These are phyloP conservation scores for Kurtzmaniella quercitrusa DNA, from an alignment of 1,139 yeast species.

Conservation along the genomic window DNA sequence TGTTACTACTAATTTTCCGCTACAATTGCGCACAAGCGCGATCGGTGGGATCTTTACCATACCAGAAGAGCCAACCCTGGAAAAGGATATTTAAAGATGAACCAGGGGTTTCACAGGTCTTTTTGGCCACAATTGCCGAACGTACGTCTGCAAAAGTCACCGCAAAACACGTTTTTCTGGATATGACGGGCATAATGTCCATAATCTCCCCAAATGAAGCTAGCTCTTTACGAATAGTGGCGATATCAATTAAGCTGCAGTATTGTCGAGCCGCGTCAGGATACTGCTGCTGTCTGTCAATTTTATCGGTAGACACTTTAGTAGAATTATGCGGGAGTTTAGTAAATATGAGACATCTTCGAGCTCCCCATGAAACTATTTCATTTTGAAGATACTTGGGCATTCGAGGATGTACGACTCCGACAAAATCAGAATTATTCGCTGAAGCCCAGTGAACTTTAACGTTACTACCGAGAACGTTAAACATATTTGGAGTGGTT, in stretches of 20 bases:
- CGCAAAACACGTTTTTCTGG: constrained; percentile 58
- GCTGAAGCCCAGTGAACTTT: constrained; percentile 37
- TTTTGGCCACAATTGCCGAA: constrained; percentile 63
- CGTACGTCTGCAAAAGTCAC: constrained; percentile 60
- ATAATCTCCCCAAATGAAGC: constrained; percentile 54
- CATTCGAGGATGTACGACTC: constrained; percentile 29
- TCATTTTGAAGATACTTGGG: constrained; percentile 27
- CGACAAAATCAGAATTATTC: constrained; percentile 20
- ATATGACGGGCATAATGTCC: constrained; percentile 66
- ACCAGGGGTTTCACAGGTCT: constrained; percentile 30
- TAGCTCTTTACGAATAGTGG: constrained; percentile 46
- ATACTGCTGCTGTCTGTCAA: constrained; percentile 17
- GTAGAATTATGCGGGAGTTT: constrained; percentile 20
- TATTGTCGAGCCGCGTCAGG: constrained; percentile 33
- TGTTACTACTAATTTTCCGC: not conserved
- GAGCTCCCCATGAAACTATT: constrained; percentile 24
- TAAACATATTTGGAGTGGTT: constrained; percentile 48
- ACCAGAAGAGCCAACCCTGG: constrained; percentile 60
- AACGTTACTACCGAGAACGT: constrained; percentile 55
- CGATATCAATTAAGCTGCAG: constrained; percentile 25
- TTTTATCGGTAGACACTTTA: constrained; percentile 5
- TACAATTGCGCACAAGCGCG: constrained; percentile 26
- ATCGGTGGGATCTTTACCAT: constrained; percentile 67
- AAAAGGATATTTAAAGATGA: constrained; percentile 46
- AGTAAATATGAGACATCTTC: constrained; percentile 33